These are phyloP conservation scores for Furcasterigmium sp. DNA, from an alignment of 2,329 filamentous ascomycete genomes.

Conservation along the genomic window DNA sequence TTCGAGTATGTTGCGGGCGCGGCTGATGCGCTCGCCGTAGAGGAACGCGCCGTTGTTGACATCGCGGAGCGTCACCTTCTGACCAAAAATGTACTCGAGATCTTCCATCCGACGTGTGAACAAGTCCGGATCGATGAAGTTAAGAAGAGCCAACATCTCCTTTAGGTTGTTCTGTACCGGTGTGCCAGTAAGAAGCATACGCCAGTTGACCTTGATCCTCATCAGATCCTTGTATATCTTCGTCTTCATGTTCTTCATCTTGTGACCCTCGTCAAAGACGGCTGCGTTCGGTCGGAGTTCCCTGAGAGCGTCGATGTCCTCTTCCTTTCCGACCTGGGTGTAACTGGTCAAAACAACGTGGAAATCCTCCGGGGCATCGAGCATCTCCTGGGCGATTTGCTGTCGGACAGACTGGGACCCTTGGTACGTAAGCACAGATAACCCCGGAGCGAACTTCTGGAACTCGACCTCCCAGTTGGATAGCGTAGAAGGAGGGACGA, in stretches of 20 bases:
- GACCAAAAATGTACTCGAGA: constrained; percentile 82
- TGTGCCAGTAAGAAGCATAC: constrained; percentile 83
- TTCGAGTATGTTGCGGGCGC: constrained; percentile 86
- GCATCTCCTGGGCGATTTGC: constrained; percentile 59
- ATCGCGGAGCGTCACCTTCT: constrained; percentile 81
- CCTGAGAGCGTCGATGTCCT: constrained; percentile 46
- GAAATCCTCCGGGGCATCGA: constrained; percentile 61
- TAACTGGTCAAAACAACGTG: constrained; percentile 57
- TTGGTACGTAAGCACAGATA: constrained; percentile 67
- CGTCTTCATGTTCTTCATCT: constrained; percentile 83
- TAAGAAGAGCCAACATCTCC: constrained; percentile 83
- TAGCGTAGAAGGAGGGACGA: constrained; percentile 88
- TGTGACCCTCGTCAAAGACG: constrained; percentile 93
- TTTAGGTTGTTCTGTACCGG: constrained; percentile 92
- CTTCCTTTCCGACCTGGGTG: constrained; percentile 49
- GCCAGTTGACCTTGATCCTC: constrained; percentile 73
- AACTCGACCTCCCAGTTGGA: constrained; percentile 97
- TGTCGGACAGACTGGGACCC: constrained; percentile 64
- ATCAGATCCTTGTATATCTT: constrained; percentile 75
- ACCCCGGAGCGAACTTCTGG: constrained; percentile 71
- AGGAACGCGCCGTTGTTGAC: constrained; percentile 76
- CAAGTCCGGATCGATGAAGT: constrained; percentile 86
- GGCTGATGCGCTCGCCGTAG: constrained; percentile 78
- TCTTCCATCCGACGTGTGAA: constrained; percentile 74
- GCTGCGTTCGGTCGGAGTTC: constrained; percentile 45